These are phyloP conservation scores for Yamagishiella unicocca DNA, from an alignment of 139 green algal genomes.

Conservation along the genomic window DNA sequence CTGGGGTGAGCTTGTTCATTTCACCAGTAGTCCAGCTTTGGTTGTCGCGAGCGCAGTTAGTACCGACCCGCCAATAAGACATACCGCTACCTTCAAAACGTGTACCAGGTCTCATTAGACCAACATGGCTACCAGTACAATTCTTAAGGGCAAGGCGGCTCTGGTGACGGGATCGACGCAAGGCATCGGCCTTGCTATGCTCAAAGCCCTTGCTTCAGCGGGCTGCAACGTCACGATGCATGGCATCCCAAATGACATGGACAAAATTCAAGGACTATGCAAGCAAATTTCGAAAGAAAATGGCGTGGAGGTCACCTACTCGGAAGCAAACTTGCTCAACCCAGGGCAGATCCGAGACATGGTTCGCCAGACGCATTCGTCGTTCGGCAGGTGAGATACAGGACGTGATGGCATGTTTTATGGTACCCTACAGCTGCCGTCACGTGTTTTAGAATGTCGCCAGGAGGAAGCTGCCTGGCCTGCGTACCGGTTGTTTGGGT, in stretches of 20 bases:
- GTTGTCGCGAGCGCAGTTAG: no score
- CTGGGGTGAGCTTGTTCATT: no score
- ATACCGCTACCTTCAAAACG: no score
- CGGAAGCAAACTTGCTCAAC: conserved; percentile 60
- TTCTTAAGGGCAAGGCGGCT: conserved; percentile 62
- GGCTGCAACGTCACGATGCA: conserved; percentile 72
- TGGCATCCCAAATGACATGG: conserved; percentile 52
- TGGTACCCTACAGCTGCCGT: no score
- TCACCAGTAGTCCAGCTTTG: no score
- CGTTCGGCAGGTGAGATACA: conserved; percentile 32
- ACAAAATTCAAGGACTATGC: conserved; percentile 41
- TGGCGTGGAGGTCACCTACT: conserved; percentile 40
- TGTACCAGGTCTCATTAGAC: no score
- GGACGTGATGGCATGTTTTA: no score
- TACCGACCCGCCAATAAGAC: no score
- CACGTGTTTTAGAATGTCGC: no score
- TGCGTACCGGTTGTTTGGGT: no score
- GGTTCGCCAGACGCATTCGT: conserved; percentile 43
- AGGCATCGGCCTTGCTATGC: conserved; percentile 70
- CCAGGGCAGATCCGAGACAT: conserved; percentile 64
- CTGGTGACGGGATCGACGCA: conserved; percentile 65
- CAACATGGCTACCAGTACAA: neutral
- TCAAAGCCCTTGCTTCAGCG: conserved; percentile 61
- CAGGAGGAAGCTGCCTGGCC: no score
- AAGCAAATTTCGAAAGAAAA: conserved; percentile 20